These are phyloP conservation scores for Helicocarpus griseus DNA, from an alignment of 2,329 filamentous ascomycete genomes.

Conservation along the genomic window DNA sequence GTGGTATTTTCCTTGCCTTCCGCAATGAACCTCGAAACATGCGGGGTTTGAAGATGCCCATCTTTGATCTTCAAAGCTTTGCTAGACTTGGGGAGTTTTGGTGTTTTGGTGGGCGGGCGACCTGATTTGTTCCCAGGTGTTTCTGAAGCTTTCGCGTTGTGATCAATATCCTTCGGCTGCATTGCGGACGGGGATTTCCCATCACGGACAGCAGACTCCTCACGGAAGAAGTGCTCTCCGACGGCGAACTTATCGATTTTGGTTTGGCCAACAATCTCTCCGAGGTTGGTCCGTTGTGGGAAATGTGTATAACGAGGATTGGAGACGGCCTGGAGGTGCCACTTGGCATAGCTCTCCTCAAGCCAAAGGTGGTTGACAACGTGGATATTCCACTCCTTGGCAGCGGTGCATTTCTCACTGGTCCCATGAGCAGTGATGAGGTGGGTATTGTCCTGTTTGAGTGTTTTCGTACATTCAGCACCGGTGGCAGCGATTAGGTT, in stretches of 20 bases:
- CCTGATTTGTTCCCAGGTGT: constrained; percentile 5
- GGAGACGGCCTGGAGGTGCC: constrained; percentile 62
- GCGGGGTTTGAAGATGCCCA: constrained; percentile 42
- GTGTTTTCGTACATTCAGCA: constrained; percentile 84
- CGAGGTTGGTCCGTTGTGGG: constrained; percentile 78
- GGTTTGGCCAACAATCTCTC: constrained; percentile 86
- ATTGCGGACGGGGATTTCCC: constrained; percentile 18
- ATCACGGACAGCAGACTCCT: constrained; percentile 18
- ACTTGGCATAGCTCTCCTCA: constrained; percentile 92
- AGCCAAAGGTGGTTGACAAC: constrained; percentile 95
- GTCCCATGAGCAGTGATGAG: constrained; percentile 80
- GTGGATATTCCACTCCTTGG: constrained; percentile 81
- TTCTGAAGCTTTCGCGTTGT: constrained; percentile 5
- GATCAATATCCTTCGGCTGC: constrained; percentile 23
- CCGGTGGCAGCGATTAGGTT: constrained; percentile 79
- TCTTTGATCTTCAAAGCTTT: constrained; percentile 23
- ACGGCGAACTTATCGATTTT: constrained; percentile 63
- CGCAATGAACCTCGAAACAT: constrained; percentile 41
- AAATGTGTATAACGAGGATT: constrained; percentile 75
- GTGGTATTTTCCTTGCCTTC: constrained; percentile 75
- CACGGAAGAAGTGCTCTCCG: constrained; percentile 57
- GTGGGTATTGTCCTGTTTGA: constrained; percentile 93
- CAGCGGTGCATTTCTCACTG: constrained; percentile 89
- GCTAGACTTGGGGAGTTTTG: constrained; percentile 14
- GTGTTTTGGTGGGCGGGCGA: constrained; percentile 15